Base-by-base conservation (phyloP, 2,329 filamentous ascomycete species). In the Cladobotryum mycophilum region DNA sequence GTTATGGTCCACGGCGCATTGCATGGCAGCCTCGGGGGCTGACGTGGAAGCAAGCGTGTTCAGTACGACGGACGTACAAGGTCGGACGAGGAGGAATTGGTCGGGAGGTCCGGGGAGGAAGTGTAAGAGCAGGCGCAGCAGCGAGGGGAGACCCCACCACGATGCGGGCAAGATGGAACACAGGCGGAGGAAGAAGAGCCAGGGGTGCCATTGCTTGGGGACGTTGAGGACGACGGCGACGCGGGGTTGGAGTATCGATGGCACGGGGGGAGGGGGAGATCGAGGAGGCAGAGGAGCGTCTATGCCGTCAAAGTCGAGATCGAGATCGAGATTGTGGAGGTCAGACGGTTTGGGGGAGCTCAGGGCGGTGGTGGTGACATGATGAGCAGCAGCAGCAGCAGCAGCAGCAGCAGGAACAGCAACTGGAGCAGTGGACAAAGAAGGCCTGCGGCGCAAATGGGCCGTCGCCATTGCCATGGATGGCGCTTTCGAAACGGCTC, bases 181-280 rank as follows among this genome's bases (percentile, higher is more conserved):
- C 20, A 86, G 80, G n/a, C 88, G 82, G 58, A 86, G 84, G 55
- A 85, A 73, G 56, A 89, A 81, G 49, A 92, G 76, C 52, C 85
- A 84, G 40, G 86, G 74, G 64, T 91, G 84, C 84, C 87, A 92
- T 55, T 76, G 76, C 55, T 76, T 76, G 48, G 85, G 82, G 14
- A 93, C 81, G 47, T 88, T 87, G 43, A 92, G 77, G 33, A 89
- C 79, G 59, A 90, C 86, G 55, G 88, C 88, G 50, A 92, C 82
- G 50, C 87, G 86, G 12, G 88, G 88, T 62, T 90, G 86, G 41
- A 89, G 75, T 47, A 84, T 71, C 14, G 78, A 68, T 18, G 65
- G 62, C 57, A 46, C 58, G 38, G 53, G 49, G 13, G 43, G 22
- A 35, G 53, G 43, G 18, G 48, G 30, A 15, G 36, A 40, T 37